A percentile compares a stretch with the other conserved stretches of the same genome.
These are phyloP conservation scores for Ambrosiella cleistominuta DNA, from an alignment of 2,329 filamentous ascomycete species.

Conservation along the genomic window DNA sequence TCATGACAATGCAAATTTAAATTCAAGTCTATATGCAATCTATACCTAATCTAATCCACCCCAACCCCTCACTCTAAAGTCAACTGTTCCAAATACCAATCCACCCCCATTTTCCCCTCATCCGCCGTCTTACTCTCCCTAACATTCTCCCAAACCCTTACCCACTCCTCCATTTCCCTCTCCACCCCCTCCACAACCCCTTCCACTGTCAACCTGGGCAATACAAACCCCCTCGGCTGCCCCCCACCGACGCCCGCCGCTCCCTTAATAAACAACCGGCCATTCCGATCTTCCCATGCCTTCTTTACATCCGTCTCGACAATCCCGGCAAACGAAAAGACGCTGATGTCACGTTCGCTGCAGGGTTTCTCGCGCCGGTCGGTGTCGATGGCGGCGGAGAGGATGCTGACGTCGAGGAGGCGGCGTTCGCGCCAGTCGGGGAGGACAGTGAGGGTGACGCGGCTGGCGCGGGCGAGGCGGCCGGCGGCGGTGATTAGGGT, in stretches of 20 bases:
- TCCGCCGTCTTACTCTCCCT: not conserved
- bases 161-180: not conserved
- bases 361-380: conserved; percentile 23
- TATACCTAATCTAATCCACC: too few relatives aligned
- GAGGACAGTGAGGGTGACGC: too few relatives aligned
- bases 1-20: too few relatives aligned
- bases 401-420: not conserved
- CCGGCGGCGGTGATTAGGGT: too few relatives aligned
- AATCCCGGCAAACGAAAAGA: conserved; percentile 20
- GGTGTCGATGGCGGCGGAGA: conserved; percentile 18
- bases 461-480: too few relatives aligned
- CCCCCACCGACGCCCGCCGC: conserved; percentile 8
- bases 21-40: too few relatives aligned
- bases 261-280: conserved; percentile 15
- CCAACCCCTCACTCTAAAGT: too few relatives aligned
- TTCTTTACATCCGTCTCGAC: conserved; percentile 18
- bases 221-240: conserved; percentile 3
- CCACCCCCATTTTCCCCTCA: too few relatives aligned
- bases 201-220: not conserved
- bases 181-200: not conserved
- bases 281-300: conserved; percentile 14
- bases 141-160: not conserved
- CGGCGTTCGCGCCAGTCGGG: not conserved
- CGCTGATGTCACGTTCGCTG: conserved; percentile 19
- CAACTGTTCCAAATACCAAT: too few relatives aligned